Conservation (phyloP, 768 basidiomycete species). For the Hericium rajendrae region DNA sequence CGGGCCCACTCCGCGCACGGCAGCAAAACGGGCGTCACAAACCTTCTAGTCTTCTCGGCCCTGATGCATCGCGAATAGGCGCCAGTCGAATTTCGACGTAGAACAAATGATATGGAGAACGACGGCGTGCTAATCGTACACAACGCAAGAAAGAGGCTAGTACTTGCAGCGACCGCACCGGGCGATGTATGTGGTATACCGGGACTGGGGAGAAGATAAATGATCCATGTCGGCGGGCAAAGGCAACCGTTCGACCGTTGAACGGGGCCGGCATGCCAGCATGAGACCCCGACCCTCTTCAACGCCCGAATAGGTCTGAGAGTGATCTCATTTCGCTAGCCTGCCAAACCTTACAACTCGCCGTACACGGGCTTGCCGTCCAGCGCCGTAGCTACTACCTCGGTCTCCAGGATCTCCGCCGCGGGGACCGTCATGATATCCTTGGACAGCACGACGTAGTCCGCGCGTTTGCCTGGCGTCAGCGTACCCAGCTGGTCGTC, state of each 20-base stretch:
- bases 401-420: constrained; percentile 52
- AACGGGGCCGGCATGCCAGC: constrained; percentile 1
- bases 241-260: neutral
- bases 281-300: constrained; percentile 1
- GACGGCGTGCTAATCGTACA: too few species aligned
- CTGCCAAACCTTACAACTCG: constrained; percentile 16
- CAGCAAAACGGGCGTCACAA: too few species aligned
- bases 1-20: too few species aligned
- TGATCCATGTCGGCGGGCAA: neutral
- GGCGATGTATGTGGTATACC: too few species aligned
- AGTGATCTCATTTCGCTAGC: neutral
- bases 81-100: too few species aligned
- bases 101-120: too few species aligned
- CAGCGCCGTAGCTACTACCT: constrained; percentile 66
- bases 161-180: too few species aligned
- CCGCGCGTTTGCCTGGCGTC: constrained; percentile 68
- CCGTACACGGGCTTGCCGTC: constrained; percentile 55
- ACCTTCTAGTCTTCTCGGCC: too few species aligned
- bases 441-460: constrained; percentile 75
- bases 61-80: too few species aligned
- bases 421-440: constrained; percentile 67
- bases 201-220: too few species aligned
- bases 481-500: constrained; percentile 70
- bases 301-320: neutral
- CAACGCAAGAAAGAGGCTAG: too few species aligned